Evolutionary conservation across 1,284 basidiomycete genomes (phyloP), one percentile per base, ranked within the genome.

Genomic region (Chondrostereum purpureum): DNA sequence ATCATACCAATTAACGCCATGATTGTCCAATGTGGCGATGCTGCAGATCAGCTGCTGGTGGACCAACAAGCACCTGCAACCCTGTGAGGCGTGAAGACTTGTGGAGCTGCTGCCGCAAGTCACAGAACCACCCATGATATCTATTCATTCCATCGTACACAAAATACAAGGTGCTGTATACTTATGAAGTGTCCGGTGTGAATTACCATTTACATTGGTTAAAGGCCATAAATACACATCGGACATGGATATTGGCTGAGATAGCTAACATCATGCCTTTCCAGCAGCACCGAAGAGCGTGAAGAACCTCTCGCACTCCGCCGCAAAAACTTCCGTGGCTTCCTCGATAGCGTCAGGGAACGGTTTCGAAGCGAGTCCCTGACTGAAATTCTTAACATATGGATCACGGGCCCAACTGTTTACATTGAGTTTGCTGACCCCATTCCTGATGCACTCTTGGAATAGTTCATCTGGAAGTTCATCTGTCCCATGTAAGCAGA

Each of bases 351-450:
- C 71, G 5, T 73, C 70, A 1, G 72, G 72, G 53, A 75, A 71
- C 0, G 71, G 58, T 48, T 64, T 68, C 1, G 55, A 58, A 44
- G 57, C 53, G 17, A 72, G 53, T 1, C 53, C 58, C 36, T 61
- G 57, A 0, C 61, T 57, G 6, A 75, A 53, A 0, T 53, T 46
- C 47, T 66, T 65, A 2, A 62, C 66, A 46, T 75, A 73, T 4
- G 66, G 66, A 55, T 73, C 70, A 19, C 71, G 66, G 1, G 60
- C 69, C 69, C 70, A 72, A 47, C 66, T 67, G 51, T 75, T 75
- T 45, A 75, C 63, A 44, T 75, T 75, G 45, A 75, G 67, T 68
- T 74, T 75, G 56, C 64, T 69, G 6, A 73, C 64, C 6, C 72
- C 72, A 45, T 66, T 72, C 45, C 58, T 59, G 49, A 75, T 71